Evolutionary conservation across 2,329 filamentous ascomycete species (phyloP).

Genomic region (Sporothrix pseudoabietina): DNA sequence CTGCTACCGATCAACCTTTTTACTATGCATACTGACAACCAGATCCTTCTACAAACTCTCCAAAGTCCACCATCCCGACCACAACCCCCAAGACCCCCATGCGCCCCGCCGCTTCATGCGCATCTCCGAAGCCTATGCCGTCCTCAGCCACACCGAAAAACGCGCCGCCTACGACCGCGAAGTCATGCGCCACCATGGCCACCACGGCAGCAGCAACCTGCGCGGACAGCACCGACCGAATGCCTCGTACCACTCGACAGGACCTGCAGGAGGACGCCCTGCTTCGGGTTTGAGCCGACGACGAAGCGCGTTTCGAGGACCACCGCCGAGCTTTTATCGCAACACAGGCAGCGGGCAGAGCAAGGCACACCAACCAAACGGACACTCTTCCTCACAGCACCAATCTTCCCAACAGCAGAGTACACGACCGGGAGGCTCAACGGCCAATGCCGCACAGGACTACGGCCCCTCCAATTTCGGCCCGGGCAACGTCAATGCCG

Average conservation of each 20-base stretch:
- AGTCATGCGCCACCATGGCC: constrained; percentile 48
- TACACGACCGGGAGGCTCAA: constrained; percentile 43
- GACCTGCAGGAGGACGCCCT: constrained; percentile 72
- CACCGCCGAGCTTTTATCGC: constrained; percentile 86
- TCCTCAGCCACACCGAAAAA: constrained; percentile 72
- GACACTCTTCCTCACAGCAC: neutral
- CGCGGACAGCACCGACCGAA: constrained; percentile 41
- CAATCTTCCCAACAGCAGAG: neutral
- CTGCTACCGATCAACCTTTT: neutral
- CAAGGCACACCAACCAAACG: constrained; percentile 34
- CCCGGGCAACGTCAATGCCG: constrained; percentile 29
- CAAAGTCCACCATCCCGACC: constrained; percentile 89
- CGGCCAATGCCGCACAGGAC: constrained; percentile 35
- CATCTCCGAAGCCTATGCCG: constrained; percentile 80
- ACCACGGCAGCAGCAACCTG: constrained; percentile 43
- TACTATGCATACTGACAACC: neutral
- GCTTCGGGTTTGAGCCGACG: constrained; percentile 79
- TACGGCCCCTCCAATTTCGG: constrained; percentile 22
- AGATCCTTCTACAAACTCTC: constrained; percentile 87
- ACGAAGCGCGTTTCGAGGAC: constrained; percentile 75
- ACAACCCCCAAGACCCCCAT: constrained; percentile 73
- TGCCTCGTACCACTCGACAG: constrained; percentile 58
- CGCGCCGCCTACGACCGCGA: constrained; percentile 81
- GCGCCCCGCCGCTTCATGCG: constrained; percentile 77
- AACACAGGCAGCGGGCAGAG: constrained; percentile 43